Evolutionary conservation across 2,329 filamentous ascomycete genomes (phyloP).

Genomic region (Cercospora sp.): DNA sequence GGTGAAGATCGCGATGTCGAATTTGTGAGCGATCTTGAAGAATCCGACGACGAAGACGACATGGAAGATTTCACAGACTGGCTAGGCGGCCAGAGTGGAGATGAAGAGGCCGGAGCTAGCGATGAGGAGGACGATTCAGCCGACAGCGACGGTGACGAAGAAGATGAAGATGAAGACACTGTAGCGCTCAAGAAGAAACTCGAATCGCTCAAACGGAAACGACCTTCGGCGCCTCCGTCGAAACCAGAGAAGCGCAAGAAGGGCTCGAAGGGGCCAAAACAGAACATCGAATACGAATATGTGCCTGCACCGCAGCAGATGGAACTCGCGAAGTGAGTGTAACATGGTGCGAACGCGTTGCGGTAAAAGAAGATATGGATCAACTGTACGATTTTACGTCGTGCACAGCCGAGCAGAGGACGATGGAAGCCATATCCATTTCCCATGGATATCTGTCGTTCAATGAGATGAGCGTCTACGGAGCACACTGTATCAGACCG

Average conservation of each 20-base stretch:
- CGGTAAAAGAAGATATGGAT: background rate
- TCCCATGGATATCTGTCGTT: background rate
- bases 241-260: constrained; percentile 60
- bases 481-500: background rate
- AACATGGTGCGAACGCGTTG: background rate
- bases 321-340: constrained; percentile 37
- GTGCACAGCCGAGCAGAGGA: background rate
- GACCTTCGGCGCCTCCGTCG: constrained; percentile 49
- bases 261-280: constrained; percentile 56
- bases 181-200: constrained; percentile 59
- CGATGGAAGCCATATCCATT: background rate
- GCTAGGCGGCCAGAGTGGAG: constrained; percentile 68
- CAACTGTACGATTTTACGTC: background rate
- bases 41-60: constrained; percentile 68
- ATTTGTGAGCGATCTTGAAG: constrained; percentile 86
- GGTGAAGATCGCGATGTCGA: constrained; percentile 72
- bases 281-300: constrained; percentile 77
- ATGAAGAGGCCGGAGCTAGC: constrained; percentile 52
- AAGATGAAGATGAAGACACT: constrained; percentile 54
- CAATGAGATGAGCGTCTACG: background rate
- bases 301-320: constrained; percentile 60
- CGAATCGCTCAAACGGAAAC: constrained; percentile 59
- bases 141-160: constrained; percentile 48
- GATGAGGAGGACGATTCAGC: constrained; percentile 49
- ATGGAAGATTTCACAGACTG: constrained; percentile 95